Conservation (phyloP, 2,329 filamentous ascomycete species). For the Mycogone perniciosa region DNA sequence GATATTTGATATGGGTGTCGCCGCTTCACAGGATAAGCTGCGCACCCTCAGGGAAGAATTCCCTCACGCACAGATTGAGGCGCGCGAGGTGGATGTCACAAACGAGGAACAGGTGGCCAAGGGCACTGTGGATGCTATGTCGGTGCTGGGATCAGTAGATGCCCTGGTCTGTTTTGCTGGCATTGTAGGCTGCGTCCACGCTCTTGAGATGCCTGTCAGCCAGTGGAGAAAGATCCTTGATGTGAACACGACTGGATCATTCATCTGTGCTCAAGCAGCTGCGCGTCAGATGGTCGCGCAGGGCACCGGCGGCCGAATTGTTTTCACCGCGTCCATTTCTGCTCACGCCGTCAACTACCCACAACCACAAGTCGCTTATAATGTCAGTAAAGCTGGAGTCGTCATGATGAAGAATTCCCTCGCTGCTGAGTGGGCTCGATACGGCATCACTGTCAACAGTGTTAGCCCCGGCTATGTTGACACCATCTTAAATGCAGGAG, state of each 20-base stretch:
- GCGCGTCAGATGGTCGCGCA: conserved; percentile 47
- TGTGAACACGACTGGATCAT: conserved; percentile 65
- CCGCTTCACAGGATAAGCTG: conserved; percentile 26
- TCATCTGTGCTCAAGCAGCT: conserved; percentile 61
- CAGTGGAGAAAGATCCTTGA: conserved; percentile 60
- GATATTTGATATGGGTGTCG: conserved; percentile 52
- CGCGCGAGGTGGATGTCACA: conserved; percentile 16
- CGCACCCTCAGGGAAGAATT: conserved; percentile 12
- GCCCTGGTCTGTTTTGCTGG: conserved; percentile 43
- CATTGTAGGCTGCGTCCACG: conserved; percentile 55
- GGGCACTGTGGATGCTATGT: conserved; percentile 10
- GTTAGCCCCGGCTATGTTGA: conserved; percentile 74
- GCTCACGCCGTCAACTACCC: conserved; percentile 65
- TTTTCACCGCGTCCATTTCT: conserved; percentile 62
- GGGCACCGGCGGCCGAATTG: conserved; percentile 52
- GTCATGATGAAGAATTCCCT: conserved; percentile 57
- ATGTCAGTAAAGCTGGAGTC: conserved; percentile 63
- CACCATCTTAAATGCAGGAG: conserved; percentile 64
- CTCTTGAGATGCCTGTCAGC: conserved; percentile 38
- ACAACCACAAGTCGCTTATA: conserved; percentile 66
- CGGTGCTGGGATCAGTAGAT: conserved; percentile 17
- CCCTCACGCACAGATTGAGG: conserved; percentile 13
- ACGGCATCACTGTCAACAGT: conserved; percentile 65
- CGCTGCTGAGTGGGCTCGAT: conserved; percentile 65
- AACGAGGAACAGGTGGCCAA: conserved; percentile 14